Percentiles rank a stretch among this genome's conserved stretches.
Conservation (phyloP, 495 filamentous ascomycete species). For the Xylaria flabelliformis region DNA sequence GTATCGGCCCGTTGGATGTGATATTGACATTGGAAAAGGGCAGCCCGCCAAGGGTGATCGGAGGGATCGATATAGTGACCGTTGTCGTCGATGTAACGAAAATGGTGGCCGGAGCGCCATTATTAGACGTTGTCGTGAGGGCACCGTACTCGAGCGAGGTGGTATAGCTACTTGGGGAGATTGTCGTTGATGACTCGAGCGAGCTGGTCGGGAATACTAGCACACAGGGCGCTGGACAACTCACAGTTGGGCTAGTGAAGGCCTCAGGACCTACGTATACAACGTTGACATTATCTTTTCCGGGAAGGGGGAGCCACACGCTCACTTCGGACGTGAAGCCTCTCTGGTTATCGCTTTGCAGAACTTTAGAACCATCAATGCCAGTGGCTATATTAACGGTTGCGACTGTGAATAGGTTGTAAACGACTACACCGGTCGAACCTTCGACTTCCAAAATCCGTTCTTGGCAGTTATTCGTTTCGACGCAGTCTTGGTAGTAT, state of each 20-base stretch:
- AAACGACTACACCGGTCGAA: conserved; percentile 32
- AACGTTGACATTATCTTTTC: conserved; percentile 26
- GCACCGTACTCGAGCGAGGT: conserved; percentile 34
- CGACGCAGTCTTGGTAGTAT: conserved; percentile 51
- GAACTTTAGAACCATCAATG: conserved; percentile 24
- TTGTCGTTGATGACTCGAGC: no score
- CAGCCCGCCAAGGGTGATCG: conserved; percentile 19
- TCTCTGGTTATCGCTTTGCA: conserved; percentile 18
- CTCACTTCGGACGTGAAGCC: conserved; percentile 36
- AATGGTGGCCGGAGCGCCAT: conserved; percentile 1
- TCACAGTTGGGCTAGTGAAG: no score
- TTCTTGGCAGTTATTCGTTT: conserved; percentile 47
- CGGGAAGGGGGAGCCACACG: conserved; percentile 33
- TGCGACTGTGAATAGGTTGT: conserved; percentile 38
- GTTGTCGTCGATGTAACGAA: conserved; percentile 31
- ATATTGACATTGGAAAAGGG: conserved; percentile 27
- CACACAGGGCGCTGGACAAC: no score
- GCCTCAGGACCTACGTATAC: conserved; percentile 3
- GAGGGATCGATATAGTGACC: conserved; percentile 25
- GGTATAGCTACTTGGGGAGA: conserved; percentile 19
- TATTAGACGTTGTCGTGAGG: conserved; percentile 3
- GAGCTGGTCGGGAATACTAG: no score
- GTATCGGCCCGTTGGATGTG: neutral
- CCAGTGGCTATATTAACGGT: conserved; percentile 29
- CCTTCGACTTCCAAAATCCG: conserved; percentile 38